Base-by-base conservation (phyloP, 129 eudicot genomes). In the Solidago caesia region DNA sequence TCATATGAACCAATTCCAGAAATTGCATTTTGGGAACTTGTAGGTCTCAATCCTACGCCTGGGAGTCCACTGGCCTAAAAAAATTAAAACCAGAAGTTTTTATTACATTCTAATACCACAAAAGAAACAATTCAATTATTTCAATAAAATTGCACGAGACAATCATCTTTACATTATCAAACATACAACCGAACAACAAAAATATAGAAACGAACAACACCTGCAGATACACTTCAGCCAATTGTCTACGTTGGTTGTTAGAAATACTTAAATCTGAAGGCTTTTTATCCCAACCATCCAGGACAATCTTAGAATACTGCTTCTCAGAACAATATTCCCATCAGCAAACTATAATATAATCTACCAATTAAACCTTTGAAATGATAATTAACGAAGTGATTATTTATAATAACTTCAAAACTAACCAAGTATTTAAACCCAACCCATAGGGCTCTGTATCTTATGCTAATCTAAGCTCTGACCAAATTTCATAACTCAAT, bases 1-100 rank as follows among this genome's bases (percentile, higher is more conserved):
- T 95, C 99, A 29, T 91, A 91, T 25, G 96, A 86, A 52, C 96
- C 92, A 5, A 88, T 82, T 56, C 90, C 90, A 13, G 96, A 80
- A 52, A 84, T 79, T 44, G 92, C 44, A 67, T 76, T 87, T 49
- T 82, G 85, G 56, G 92, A 84, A 27, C 83, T 94, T 43, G 88
- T 59, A 62, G 97, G 89, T 68, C 99, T 83, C 68, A 82, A 83
- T 66, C 96, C 92, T 39, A 85, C 81, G 44, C 93, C 93, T 5
- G 91, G 88, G 7, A 87, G 86, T 79, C 91, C 96, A 75, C 92
- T 71, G 66, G 80, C 80, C 99, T 95, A 90, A 52, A 82, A 60
- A 64, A 52, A 5, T 46, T 15, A 6, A 74, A 57, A 64, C 1
- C 10, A 25, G 49, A 61, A 56, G 26, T 7, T 57, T 45, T 8